Conservation (phyloP, 352 stramenopile genomes). For the Thraustochytrium sp. region DNA sequence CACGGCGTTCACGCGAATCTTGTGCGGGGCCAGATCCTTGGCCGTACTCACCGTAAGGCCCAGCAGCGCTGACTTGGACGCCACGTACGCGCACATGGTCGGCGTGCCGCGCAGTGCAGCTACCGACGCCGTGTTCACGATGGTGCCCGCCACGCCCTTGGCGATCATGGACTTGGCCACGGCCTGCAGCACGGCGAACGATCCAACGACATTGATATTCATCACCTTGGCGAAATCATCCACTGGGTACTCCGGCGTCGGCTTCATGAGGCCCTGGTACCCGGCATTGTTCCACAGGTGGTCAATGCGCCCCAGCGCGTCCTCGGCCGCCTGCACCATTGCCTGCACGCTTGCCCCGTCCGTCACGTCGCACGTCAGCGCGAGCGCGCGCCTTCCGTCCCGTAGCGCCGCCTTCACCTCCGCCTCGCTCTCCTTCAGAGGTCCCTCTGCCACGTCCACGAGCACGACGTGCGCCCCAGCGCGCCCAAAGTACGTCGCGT, state of each 20-base stretch:
- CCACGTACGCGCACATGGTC: slow-evolving; percentile 62
- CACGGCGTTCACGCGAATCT: slow-evolving; percentile 65
- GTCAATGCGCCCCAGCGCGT: slow-evolving; percentile 57
- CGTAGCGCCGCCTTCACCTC: slow-evolving; percentile 32
- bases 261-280: slow-evolving; percentile 66
- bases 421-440: slow-evolving; percentile 55
- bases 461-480: slow-evolving; percentile 57
- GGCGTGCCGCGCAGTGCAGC: slow-evolving; percentile 62
- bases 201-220: slow-evolving; percentile 68
- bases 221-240: slow-evolving; percentile 63
- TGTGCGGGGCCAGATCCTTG: slow-evolving; percentile 63
- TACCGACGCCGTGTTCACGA: slow-evolving; percentile 65
- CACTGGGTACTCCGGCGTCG: slow-evolving; percentile 59
- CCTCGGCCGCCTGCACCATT: slow-evolving; percentile 49
- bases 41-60: slow-evolving; percentile 29
- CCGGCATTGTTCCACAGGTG: slow-evolving; percentile 72
- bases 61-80: slow-evolving; percentile 43
- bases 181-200: slow-evolving; percentile 64
- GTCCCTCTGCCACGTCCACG: slow-evolving; percentile 55
- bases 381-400: background rate
- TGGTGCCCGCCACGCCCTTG: slow-evolving; percentile 41
- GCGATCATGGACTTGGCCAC: slow-evolving; percentile 58
- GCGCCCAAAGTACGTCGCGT: slow-evolving; percentile 58
- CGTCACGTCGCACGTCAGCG: slow-evolving; percentile 57
- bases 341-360: slow-evolving; percentile 50